Base-by-base conservation (phyloP, 2,329 filamentous ascomycete species). In the Claviceps monticola region DNA sequence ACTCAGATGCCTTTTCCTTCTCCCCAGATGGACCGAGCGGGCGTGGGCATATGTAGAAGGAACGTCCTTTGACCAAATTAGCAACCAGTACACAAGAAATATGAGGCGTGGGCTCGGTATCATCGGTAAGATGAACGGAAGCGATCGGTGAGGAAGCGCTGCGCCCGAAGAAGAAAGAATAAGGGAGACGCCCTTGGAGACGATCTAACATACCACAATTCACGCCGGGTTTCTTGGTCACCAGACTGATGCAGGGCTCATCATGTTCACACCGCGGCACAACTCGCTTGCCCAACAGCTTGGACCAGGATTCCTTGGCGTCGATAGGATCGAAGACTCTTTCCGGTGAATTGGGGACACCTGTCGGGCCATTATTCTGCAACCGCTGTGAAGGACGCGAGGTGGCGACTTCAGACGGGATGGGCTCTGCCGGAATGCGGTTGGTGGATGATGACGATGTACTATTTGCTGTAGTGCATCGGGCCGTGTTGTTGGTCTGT, bases 171-270 rank as follows among this genome's bases (percentile, higher is more conserved):
- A 37, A 37, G 13, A 37, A 21, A 6, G 26, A 19, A 13, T 16
- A 13, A 13, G n/a, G 6, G 19, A 26, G 26, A 13, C 16, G 11
- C 11, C n/a, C 34, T 13, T n/a, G n/a, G n/a, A 17, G 36, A 45
- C 19, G n/a, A 14, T 14, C 16, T n/a, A 19, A 69, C 74, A 61
- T 69, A 78, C 74, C 91, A 68, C 64, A 83, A 61, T 97, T 98
- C 56, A 87, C 71, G 1, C 93, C 93, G 0, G 88, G 75, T 63
- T 97, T 97, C 71, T 91, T 96, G 1, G 90, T 95, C 17, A 83
- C 77, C 49, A 91, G 71, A 57, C 76, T 87, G 56, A 89, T 86
- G 66, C 93, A 97, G 2, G 87, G 85, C 60, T 97, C 90, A 50
- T 81, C 74, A 62, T 98, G 93, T 47, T 96, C 89, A 63, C 93